Percentiles rank a stretch among this genome's conserved stretches.
Evolutionary conservation across 1,284 basidiomycete genomes (phyloP).

Genomic region (Cutaneotrichosporon sp.): DNA sequence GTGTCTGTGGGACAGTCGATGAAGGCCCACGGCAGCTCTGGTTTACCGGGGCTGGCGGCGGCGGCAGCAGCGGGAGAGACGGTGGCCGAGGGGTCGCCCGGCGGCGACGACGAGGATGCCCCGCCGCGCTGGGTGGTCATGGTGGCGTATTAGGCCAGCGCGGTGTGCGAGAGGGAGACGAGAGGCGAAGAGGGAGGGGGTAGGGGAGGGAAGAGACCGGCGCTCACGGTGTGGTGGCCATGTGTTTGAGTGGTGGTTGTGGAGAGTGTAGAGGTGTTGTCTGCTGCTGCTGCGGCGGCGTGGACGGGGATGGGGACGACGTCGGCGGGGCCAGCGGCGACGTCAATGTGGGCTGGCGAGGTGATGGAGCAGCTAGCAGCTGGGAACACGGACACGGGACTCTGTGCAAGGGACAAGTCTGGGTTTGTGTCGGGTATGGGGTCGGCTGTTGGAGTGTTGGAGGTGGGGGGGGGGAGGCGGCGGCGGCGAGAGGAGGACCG

Average conservation of each 20-base stretch:
- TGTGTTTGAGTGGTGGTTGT: background rate
- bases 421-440: no score
- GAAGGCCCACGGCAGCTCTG: conserved; percentile 47
- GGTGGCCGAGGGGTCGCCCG: background rate
- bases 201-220: no score
- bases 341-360: no score
- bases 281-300: no score
- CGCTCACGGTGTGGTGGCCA: no score
- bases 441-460: no score
- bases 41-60: conserved; percentile 1
- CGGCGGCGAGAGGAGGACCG: no score
- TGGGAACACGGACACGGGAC: no score
- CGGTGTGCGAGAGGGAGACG: conserved; percentile 1
- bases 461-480: background rate
- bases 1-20: conserved; percentile 68
- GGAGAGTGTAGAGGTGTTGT: background rate
- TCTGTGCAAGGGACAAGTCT: no score
- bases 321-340: no score
- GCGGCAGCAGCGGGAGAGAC: background rate
- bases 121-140: conserved; percentile 13
- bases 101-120: background rate
- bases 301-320: background rate
- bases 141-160: conserved; percentile 2
- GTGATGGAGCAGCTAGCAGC: no score
- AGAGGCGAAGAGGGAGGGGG: background rate